Evolutionary conservation across 176 grass and related monocot species (phyloP), one percentile per base, ranked within the genome.

Genomic region (Lolium rigidum): DNA sequence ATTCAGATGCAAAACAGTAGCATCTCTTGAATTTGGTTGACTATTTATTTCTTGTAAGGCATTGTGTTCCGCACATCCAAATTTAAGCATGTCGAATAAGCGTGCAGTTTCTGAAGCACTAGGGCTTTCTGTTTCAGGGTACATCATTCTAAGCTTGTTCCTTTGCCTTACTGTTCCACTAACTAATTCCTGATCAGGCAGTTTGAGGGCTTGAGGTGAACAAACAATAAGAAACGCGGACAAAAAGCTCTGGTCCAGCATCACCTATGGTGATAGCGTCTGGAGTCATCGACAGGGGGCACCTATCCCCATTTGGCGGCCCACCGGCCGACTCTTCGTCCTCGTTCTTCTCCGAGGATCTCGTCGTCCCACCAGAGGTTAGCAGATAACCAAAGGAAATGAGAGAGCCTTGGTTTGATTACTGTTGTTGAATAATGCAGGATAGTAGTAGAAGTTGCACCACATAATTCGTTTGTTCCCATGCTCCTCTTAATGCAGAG

Each of bases 301-400:
- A 82, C 76, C 56, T 86, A 20, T 49, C 84, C 16, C 75, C 84
- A 5, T 89, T 87, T 12, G 50, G 20, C 26, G 54, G 18, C 54
- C 9, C 88, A 10, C 52, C 70, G 17, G 70, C 87, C 20, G 87
- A 94, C 69, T 62, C 89, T 3, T 81, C 86, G 0, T 89, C 92
- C 54, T 88, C 87, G 2, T 90, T 82, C 82, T 85, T 92, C 82
- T 89, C 87, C 9, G 85, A 92, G 88, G 87, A 92, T 37, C 85
- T 90, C 12, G 49, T 88, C 35, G 49, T 70, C 54, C 56, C 81
- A 43, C 59, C 85, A 77, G 90, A 95, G 85, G 90, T 90, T 28
- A 76, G 41, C 37, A 70, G 39, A 60, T 10, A 56, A 74, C 12
- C 10, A 51, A 48, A 74, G 22, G 0, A 9, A 0, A 50, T 24